Conservation (phyloP, 805 yeast species). For the Candida argentea region DNA sequence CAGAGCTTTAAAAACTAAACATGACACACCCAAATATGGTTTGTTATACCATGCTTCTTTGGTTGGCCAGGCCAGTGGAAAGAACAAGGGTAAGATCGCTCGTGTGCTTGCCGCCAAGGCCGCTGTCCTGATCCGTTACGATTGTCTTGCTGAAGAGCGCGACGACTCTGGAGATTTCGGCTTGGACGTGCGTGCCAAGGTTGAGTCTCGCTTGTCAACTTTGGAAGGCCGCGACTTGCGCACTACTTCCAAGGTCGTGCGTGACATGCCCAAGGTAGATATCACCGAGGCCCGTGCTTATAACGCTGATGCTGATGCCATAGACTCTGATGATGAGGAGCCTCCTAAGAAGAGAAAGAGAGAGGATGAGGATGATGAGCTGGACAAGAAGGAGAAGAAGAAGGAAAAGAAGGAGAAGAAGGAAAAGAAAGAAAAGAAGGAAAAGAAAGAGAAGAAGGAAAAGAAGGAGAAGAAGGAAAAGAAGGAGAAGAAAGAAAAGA, state of each 20-base stretch:
- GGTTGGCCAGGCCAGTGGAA: slow-evolving; percentile 96
- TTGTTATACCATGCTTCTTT: slow-evolving; percentile 92
- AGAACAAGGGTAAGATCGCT: slow-evolving; percentile 97
- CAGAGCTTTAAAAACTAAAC: slow-evolving; percentile 97
- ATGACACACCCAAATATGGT: slow-evolving; percentile 98
- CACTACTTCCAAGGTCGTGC: slow-evolving; percentile 74
- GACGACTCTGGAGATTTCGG: slow-evolving; percentile 94
- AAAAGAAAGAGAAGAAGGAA: slow-evolving; percentile 44
- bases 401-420: slow-evolving; percentile 17
- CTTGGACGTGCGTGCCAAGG: slow-evolving; percentile 80
- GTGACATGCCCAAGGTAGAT: slow-evolving; percentile 79
- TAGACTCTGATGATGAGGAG: slow-evolving; percentile 24
- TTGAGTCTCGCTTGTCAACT: slow-evolving; percentile 88
- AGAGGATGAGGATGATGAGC: slow-evolving; percentile 25
- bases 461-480: slow-evolving; percentile 39
- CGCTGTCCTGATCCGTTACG: slow-evolving; percentile 92
- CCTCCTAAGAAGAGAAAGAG: slow-evolving; percentile 25
- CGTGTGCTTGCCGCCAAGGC: slow-evolving; percentile 98
- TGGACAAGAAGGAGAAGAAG: slow-evolving; percentile 23
- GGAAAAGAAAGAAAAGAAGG: slow-evolving; percentile 18
- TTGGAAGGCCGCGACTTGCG: slow-evolving; percentile 95
- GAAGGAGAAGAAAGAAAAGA: slow-evolving; percentile 27
- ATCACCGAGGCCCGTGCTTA: slow-evolving; percentile 78
- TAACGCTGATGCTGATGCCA: slow-evolving; percentile 91
- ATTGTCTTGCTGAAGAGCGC: slow-evolving; percentile 94